Percentiles rank a stretch among this genome's conserved stretches.
phyloP scores from a whole-genome alignment of 2,329 filamentous ascomycete species.

The Aspergillus pseudotamarii region DNA sequence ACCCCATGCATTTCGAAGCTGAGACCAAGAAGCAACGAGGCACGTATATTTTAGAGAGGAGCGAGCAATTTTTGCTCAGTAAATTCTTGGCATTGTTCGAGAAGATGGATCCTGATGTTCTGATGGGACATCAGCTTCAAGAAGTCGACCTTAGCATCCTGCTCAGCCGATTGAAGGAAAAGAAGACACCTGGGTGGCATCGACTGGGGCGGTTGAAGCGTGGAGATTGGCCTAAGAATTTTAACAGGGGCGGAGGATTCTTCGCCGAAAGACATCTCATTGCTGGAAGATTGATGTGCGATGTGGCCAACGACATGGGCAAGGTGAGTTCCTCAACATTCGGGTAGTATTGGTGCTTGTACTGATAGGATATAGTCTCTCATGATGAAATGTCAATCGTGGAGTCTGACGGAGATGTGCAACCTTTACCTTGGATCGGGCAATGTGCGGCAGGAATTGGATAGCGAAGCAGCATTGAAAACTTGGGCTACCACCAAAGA shows the following conservation, averaged over 20 bases:
- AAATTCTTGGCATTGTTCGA: conserved; percentile 90
- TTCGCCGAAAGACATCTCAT: conserved; percentile 91
- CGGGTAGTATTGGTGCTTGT: neutral
- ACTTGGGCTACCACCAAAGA: conserved; percentile 82
- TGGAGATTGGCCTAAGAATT: conserved; percentile 80
- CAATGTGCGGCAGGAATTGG: conserved; percentile 77
- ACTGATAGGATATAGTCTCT: conserved; percentile 60
- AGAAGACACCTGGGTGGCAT: conserved; percentile 93
- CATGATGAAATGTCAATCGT: conserved; percentile 97
- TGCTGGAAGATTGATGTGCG: conserved; percentile 85
- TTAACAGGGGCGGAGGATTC: conserved; percentile 83
- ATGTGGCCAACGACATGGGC: conserved; percentile 93
- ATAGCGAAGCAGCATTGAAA: conserved; percentile 83
- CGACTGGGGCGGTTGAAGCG: conserved; percentile 85
- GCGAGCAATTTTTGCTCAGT: conserved; percentile 80
- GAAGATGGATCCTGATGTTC: conserved; percentile 85
- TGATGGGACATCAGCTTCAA: conserved; percentile 94
- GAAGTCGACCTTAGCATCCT: conserved; percentile 94
- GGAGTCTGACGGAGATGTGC: conserved; percentile 98
- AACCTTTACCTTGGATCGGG: conserved; percentile 78
- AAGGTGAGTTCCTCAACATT: conserved; percentile 56
- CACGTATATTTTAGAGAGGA: conserved; percentile 77
- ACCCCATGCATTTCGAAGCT: conserved; percentile 84
- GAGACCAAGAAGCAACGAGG: conserved; percentile 75
- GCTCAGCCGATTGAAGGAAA: conserved; percentile 81